Conservation (phyloP, 306 rosid genomes). For the Neltuma alba region DNA sequence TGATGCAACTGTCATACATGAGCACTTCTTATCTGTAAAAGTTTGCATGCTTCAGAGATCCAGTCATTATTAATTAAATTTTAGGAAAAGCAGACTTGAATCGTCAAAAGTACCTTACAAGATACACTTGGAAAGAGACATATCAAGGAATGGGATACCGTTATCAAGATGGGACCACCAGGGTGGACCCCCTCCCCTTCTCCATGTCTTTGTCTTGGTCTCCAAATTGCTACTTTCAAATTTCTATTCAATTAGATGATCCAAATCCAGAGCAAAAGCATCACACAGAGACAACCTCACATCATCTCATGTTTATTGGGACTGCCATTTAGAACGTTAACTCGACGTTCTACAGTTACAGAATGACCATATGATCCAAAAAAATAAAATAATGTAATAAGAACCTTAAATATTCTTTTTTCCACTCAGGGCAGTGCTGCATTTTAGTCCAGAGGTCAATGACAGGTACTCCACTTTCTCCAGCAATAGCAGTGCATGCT, state of each 20-base stretch:
- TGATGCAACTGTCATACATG: not conserved
- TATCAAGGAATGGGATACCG: not conserved
- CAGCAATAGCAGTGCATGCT: constrained; percentile 67
- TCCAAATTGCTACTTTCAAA: not conserved
- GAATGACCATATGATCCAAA: not conserved
- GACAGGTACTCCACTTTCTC: constrained; percentile 58
- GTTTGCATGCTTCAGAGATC: not conserved
- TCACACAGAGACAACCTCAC: not conserved
- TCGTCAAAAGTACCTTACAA: not conserved
- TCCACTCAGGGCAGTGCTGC: constrained; percentile 71
- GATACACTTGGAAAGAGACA: not conserved
- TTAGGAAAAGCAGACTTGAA: not conserved
- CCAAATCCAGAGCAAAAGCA: not conserved
- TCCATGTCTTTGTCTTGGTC: not conserved
- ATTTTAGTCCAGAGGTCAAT: constrained; percentile 84
- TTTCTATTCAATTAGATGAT: not conserved
- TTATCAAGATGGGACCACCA: not conserved
- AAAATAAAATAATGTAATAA: not conserved
- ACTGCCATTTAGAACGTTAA: constrained; percentile 6
- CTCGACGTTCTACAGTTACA: not conserved
- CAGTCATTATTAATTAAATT: not conserved
- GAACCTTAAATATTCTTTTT: constrained; percentile 61
- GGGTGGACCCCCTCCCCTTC: not conserved
- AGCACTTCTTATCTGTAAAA: not conserved
- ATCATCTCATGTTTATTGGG: not conserved